phyloP scores from a whole-genome alignment of 2,329 filamentous ascomycete genomes.

The Verticillium klebahnii region DNA sequence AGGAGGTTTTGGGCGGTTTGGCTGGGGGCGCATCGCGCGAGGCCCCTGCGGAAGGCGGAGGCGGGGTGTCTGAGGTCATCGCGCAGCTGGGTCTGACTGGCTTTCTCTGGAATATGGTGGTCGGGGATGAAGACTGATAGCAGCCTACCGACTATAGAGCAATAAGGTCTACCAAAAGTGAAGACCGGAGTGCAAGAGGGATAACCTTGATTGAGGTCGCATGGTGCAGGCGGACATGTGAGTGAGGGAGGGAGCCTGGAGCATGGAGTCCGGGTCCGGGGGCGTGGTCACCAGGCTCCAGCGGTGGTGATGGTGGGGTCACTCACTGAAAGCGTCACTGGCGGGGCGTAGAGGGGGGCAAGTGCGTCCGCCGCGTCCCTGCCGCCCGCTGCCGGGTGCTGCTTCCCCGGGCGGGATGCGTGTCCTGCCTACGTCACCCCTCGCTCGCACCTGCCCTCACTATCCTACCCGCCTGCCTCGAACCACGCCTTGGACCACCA shows the following conservation, averaged over 20 bases:
- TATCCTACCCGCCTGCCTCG: background rate
- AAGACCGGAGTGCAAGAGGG: background rate
- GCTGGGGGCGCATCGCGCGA: background rate
- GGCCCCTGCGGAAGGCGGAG: background rate
- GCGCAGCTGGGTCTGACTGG: background rate
- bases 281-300: background rate
- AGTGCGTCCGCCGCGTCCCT: background rate
- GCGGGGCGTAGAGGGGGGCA: background rate
- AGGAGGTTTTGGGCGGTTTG: conserved; percentile 41
- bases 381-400: background rate
- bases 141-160: background rate
- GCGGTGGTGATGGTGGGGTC: background rate
- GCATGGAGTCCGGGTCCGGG: background rate
- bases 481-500: too few relatives aligned
- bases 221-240: background rate
- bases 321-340: background rate
- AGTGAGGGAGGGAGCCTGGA: background rate
- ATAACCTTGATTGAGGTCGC: background rate
- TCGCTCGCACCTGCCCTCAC: background rate
- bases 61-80: background rate
- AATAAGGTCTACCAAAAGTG: background rate
- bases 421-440: background rate
- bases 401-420: background rate
- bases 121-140: background rate
- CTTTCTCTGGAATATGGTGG: background rate